Conservation (phyloP, 2,329 filamentous ascomycete species). For the Xylaria sp. region DNA sequence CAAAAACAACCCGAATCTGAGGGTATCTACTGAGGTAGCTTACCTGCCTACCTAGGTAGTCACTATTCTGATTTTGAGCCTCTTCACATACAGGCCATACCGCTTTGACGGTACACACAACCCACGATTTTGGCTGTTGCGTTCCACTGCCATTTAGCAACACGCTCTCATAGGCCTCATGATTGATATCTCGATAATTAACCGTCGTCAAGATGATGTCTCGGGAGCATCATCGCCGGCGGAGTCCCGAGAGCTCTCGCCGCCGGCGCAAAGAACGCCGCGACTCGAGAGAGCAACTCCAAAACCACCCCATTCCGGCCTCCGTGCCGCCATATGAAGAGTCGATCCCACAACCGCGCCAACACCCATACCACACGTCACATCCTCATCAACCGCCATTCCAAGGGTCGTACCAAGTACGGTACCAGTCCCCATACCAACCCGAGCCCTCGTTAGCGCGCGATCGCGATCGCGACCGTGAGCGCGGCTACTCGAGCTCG, state of each 20-base stretch:
- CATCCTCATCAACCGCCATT: slow-evolving; percentile 29
- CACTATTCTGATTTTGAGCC: slow-evolving; percentile 15
- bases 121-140: slow-evolving; percentile 23
- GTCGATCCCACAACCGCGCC: slow-evolving; percentile 17
- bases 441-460: slow-evolving; percentile 38
- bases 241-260: slow-evolving; percentile 66
- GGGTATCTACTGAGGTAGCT: background rate
- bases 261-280: slow-evolving; percentile 61
- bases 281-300: slow-evolving; percentile 55
- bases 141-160: slow-evolving; percentile 34
- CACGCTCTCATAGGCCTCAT: slow-evolving; percentile 42
- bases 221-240: slow-evolving; percentile 62
- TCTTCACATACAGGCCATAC: slow-evolving; percentile 24
- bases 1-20: slow-evolving; percentile 34
- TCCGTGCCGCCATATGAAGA: slow-evolving; percentile 41
- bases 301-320: slow-evolving; percentile 40
- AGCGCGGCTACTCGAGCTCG: slow-evolving; percentile 45
- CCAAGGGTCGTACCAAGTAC: slow-evolving; percentile 22
- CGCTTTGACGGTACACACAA: slow-evolving; percentile 26
- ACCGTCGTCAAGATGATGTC: slow-evolving; percentile 59
- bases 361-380: slow-evolving; percentile 25
- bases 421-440: slow-evolving; percentile 44
- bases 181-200: slow-evolving; percentile 36
- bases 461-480: slow-evolving; percentile 44
- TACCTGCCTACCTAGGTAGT: background rate